Percentiles rank a stretch among this genome's conserved stretches.
Evolutionary conservation across 2,329 filamentous ascomycete species (phyloP).

Genomic region (Arthrinium puccinioides): DNA sequence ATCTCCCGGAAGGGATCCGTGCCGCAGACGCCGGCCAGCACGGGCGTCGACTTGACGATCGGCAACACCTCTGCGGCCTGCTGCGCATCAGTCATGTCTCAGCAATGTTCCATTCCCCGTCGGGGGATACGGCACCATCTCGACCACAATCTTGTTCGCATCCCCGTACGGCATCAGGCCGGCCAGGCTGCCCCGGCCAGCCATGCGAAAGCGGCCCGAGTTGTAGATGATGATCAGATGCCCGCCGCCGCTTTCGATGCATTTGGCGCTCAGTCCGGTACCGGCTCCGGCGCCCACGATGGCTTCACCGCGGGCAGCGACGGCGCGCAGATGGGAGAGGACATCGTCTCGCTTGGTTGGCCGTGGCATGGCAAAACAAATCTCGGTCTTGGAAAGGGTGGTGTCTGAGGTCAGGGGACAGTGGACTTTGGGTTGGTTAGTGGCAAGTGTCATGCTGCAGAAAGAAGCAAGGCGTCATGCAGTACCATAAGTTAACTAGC

Average conservation of each 20-base stretch:
- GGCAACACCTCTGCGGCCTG: slow-evolving; percentile 60
- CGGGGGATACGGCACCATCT: slow-evolving; percentile 43
- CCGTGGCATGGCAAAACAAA: slow-evolving; percentile 45
- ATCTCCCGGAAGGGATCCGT: slow-evolving; percentile 64
- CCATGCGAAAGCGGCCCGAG: slow-evolving; percentile 66
- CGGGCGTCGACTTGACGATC: slow-evolving; percentile 54
- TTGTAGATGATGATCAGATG: slow-evolving; percentile 70
- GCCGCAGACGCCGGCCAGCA: slow-evolving; percentile 64
- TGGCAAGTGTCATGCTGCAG: too few species aligned
- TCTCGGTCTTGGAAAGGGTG: too few species aligned
- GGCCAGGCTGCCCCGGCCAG: slow-evolving; percentile 59
- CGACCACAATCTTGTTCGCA: slow-evolving; percentile 61
- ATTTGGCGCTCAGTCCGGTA: slow-evolving; percentile 65
- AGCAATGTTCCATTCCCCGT: too few species aligned
- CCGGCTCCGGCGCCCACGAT: slow-evolving; percentile 65
- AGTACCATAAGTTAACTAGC: too few species aligned
- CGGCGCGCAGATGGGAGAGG: slow-evolving; percentile 43
- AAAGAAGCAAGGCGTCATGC: too few species aligned
- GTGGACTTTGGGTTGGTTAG: too few species aligned
- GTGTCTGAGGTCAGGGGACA: too few species aligned
- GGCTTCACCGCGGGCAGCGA: slow-evolving; percentile 46
- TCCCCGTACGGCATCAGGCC: slow-evolving; percentile 67
- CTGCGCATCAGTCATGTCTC: too few species aligned
- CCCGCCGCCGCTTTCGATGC: slow-evolving; percentile 59
- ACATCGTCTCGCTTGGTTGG: slow-evolving; percentile 50